These are phyloP conservation scores for Cenchrus americanus DNA, from an alignment of 176 grass and related monocot genomes.

Conservation along the genomic window DNA sequence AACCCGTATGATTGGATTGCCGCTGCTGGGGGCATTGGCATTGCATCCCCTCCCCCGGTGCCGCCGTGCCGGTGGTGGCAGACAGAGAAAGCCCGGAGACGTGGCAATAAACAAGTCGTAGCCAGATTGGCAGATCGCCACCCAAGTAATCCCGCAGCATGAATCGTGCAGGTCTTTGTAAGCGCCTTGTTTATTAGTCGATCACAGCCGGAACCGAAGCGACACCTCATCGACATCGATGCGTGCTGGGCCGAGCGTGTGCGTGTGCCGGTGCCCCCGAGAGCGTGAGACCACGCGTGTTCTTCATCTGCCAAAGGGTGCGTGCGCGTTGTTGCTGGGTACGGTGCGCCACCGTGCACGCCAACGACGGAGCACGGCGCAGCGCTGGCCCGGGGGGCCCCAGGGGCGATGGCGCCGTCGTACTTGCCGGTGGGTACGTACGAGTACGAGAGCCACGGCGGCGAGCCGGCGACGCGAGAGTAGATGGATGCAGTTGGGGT, in stretches of 20 bases:
- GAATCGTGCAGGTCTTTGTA: background rate
- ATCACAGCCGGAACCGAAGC: too few relatives aligned
- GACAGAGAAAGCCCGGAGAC: background rate
- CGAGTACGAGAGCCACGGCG: background rate
- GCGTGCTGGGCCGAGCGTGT: background rate
- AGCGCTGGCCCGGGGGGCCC: too few relatives aligned
- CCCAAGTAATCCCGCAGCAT: slow-evolving; percentile 2
- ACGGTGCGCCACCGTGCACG: too few relatives aligned
- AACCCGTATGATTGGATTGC: background rate
- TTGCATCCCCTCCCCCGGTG: background rate
- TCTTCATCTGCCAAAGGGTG: too few relatives aligned
- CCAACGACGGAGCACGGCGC: too few relatives aligned
- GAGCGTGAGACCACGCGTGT: too few relatives aligned
- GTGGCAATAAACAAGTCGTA: background rate
- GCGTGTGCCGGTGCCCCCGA: too few relatives aligned
- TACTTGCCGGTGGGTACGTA: slow-evolving; percentile 28
- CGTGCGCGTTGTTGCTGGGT: too few relatives aligned
- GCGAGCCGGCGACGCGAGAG: background rate
- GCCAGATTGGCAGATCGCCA: background rate
- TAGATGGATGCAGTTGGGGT: too few relatives aligned
- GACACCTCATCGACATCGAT: too few relatives aligned
- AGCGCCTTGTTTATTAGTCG: too few relatives aligned
- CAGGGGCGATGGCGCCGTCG: slow-evolving; percentile 21
- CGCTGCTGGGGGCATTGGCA: too few relatives aligned
- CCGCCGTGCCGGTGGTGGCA: slow-evolving; percentile 33